Conservation (phyloP, 306 rosid genomes). For the Nissolia schottii region DNA sequence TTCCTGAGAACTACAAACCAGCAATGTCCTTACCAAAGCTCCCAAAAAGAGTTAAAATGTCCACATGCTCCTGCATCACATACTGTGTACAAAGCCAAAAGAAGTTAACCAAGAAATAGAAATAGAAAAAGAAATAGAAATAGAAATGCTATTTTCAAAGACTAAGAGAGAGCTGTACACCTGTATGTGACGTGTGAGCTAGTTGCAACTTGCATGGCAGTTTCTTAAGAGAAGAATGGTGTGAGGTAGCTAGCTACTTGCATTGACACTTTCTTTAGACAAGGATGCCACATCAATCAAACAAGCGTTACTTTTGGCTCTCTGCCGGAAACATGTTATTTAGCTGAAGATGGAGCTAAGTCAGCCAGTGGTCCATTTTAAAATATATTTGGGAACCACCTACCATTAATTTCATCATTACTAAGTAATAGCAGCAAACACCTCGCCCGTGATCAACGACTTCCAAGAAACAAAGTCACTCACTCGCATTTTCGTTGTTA, state of each 20-base stretch:
- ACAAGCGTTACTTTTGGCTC: not conserved
- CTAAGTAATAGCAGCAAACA: too few species aligned
- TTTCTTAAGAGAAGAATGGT: not conserved
- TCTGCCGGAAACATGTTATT: not conserved
- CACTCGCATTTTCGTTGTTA: constrained; percentile 27
- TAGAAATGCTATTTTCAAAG: not conserved
- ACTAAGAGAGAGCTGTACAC: not conserved
- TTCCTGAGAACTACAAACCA: not conserved
- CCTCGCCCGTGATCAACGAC: constrained; percentile 36
- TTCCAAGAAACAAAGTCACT: constrained; percentile 54
- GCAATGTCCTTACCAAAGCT: not conserved
- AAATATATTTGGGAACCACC: not conserved
- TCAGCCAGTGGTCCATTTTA: not conserved
- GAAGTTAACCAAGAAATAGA: not conserved
- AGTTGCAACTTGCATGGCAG: not conserved
- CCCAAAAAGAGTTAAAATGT: not conserved
- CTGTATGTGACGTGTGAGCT: not conserved
- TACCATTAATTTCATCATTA: not conserved
- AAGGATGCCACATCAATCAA: not conserved
- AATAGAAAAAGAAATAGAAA: not conserved
- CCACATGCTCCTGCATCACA: not conserved
- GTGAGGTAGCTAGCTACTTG: not conserved
- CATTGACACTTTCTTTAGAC: not conserved
- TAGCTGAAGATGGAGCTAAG: not conserved
- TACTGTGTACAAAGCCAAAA: not conserved